Conservation (phyloP, 2,329 filamentous ascomycete genomes). For the Metarhizium brunneum region DNA sequence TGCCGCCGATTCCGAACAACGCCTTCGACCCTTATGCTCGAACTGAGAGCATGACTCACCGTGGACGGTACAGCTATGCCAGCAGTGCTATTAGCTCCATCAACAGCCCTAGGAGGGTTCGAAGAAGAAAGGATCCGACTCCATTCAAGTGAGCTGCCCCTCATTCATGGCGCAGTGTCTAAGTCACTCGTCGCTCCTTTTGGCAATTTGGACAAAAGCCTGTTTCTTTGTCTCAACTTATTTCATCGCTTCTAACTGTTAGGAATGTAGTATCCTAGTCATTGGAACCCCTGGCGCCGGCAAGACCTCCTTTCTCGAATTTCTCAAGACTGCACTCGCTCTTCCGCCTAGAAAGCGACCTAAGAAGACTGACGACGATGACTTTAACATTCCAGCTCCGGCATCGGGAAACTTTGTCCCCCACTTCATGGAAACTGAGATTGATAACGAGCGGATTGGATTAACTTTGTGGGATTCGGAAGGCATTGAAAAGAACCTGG, state of each 20-base stretch:
- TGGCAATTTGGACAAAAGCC: neutral
- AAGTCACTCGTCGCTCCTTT: neutral
- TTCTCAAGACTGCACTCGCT: conserved; percentile 78
- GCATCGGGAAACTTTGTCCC: conserved; percentile 68
- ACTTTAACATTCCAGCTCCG: conserved; percentile 40
- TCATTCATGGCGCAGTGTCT: neutral
- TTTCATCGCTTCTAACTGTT: conserved; percentile 6
- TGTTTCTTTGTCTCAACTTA: neutral
- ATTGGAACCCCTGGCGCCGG: conserved; percentile 80
- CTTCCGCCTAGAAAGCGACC: conserved; percentile 71
- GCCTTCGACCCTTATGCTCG: conserved; percentile 70
- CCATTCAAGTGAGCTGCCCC: conserved; percentile 84
- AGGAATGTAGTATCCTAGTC: conserved; percentile 63
- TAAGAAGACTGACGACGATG: conserved; percentile 48
- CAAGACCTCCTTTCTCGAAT: conserved; percentile 95
- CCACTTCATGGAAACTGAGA: conserved; percentile 88
- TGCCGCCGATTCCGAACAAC: conserved; percentile 51
- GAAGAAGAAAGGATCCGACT: conserved; percentile 92
- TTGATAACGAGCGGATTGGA: conserved; percentile 84
- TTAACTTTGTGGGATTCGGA: conserved; percentile 95
- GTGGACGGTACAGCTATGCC: conserved; percentile 92
- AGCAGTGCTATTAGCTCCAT: conserved; percentile 84
- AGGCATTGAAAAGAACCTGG: conserved; percentile 87
- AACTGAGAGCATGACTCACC: conserved; percentile 92
- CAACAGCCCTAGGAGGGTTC: conserved; percentile 85